Base-by-base conservation (phyloP, 129 eudicot genomes). In the Saussurea involucrata region DNA sequence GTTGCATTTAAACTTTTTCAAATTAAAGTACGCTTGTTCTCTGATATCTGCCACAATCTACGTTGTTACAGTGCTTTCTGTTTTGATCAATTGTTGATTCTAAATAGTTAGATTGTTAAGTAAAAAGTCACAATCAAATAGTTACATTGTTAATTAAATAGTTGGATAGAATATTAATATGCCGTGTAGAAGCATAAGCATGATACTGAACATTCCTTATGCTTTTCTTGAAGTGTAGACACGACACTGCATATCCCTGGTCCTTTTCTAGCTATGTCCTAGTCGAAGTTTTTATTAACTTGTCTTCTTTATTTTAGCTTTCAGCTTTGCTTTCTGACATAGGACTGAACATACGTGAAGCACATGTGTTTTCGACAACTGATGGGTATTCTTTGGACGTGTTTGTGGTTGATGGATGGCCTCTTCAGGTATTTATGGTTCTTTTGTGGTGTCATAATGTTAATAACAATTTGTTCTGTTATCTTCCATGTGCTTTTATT, bases 321-420 rank as follows among this genome's bases (percentile, higher is more conserved):
- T 93, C 97, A 76, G 92, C 95, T 68, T 84, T 93, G 91, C 97
- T 93, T 60, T 93, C 98, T 68, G 98, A 93, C 79, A 76, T 90
- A 63, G 98, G 92, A 71, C 97, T 93, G 57, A 93, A 93, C 79
- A 93, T 93, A 71, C 98, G 98, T 75, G 98, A 93, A 87, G 98
- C 98, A 58, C 98, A 93, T 80, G 98, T 93, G 61, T 93, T 93
- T 80, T 93, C 96, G 75, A 93, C 98, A 22, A 88, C 87, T n/a
- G 98, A 93, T 84, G 96, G 98, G 67, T 93, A 88, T 82, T 93
- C 98, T n/a, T 79, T 93, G 78, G 98, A 93, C 76, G 96, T 93
- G 28, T 93, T 93, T 81, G 98, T 93, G 83, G 96, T 93, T 71
- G 98, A 93, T 88, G 98, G 98, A 75, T 90, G 97, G 98, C 87